phyloP scores from a whole-genome alignment of 1,284 basidiomycete species.

The Anthracocystis panici-leucophaei region DNA sequence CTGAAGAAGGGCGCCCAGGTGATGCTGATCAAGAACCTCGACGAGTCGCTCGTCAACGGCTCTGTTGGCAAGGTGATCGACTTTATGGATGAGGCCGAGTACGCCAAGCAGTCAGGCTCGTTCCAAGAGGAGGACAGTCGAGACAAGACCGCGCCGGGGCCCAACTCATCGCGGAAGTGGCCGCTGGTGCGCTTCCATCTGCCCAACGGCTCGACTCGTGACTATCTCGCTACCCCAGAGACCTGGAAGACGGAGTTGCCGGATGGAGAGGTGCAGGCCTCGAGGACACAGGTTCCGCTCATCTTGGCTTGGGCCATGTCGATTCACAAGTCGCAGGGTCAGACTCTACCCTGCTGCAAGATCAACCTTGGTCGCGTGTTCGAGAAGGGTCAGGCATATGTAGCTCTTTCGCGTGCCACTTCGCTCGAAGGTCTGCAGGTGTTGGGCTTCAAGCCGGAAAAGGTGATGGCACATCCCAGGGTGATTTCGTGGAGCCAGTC shows the following conservation, averaged over 20 bases:
- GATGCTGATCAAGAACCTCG: conserved; percentile 82
- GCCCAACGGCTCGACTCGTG: conserved; percentile 53
- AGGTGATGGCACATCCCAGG: conserved; percentile 64
- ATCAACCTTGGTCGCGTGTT: conserved; percentile 66
- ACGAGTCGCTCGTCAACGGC: conserved; percentile 84
- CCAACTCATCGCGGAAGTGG: conserved; percentile 42
- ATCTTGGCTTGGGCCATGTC: conserved; percentile 69
- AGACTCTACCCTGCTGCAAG: conserved; percentile 65
- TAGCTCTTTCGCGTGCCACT: conserved; percentile 94
- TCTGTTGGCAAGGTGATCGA: conserved; percentile 78
- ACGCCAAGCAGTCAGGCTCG: conserved; percentile 59
- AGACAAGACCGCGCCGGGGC: conserved; percentile 51
- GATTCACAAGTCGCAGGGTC: conserved; percentile 69
- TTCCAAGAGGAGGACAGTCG: conserved; percentile 51
- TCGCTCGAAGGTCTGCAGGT: conserved; percentile 91
- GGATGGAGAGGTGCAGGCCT: conserved; percentile 67
- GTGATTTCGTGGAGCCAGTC: conserved; percentile 62
- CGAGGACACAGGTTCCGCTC: conserved; percentile 64
- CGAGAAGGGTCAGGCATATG: conserved; percentile 81
- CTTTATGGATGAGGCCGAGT: conserved; percentile 55
- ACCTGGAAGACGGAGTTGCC: conserved; percentile 70
- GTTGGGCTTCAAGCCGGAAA: conserved; percentile 76
- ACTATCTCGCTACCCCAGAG: conserved; percentile 60
- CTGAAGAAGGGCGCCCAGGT: conserved; percentile 78
- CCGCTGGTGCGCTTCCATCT: conserved; percentile 64